Percentiles rank a stretch among this genome's conserved stretches.
phyloP scores from a whole-genome alignment of 352 stramenopile species.

The Globisporangium cystogenes region DNA sequence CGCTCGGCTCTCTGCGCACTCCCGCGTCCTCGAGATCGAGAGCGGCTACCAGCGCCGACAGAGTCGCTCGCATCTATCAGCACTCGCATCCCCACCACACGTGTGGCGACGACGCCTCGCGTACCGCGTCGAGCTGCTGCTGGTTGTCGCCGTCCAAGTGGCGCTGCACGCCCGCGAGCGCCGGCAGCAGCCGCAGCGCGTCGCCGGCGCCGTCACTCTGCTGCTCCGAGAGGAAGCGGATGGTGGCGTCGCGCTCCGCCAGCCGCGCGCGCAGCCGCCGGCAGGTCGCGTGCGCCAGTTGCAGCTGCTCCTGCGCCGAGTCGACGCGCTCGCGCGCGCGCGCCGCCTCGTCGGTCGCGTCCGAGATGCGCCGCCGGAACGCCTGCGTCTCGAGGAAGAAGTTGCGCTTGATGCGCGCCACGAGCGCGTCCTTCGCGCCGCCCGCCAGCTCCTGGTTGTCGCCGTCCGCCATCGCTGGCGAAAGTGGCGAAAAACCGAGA shows the following conservation, averaged over 20 bases:
- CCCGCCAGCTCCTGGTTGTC: background rate
- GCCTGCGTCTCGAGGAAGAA: slow-evolving; percentile 51
- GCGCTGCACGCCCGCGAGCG: slow-evolving; percentile 43
- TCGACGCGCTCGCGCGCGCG: slow-evolving; percentile 21
- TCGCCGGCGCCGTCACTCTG: slow-evolving; percentile 1
- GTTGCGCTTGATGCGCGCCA: slow-evolving; percentile 51
- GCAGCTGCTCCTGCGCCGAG: slow-evolving; percentile 36
- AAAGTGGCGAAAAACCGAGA: no score
- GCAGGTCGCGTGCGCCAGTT: slow-evolving; percentile 43
- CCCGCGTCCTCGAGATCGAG: slow-evolving; percentile 32
- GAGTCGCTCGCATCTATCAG: no score
- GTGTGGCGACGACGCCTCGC: no score
- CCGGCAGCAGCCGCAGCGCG: slow-evolving; percentile 43
- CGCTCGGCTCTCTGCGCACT: slow-evolving; percentile 18
- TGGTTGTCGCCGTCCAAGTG: slow-evolving; percentile 25
- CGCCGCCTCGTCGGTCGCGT: slow-evolving; percentile 20
- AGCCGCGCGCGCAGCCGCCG: slow-evolving; percentile 51
- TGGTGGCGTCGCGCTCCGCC: slow-evolving; percentile 48
- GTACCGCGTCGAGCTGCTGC: slow-evolving; percentile 1
- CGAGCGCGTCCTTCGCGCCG: slow-evolving; percentile 10
- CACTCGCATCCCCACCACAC: no score
- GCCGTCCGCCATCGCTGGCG: background rate
- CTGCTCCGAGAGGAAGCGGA: slow-evolving; percentile 45
- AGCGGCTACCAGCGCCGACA: no score
- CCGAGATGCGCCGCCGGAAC: slow-evolving; percentile 32